Base-by-base conservation (phyloP, 257 asterid species). In the Dorcoceras hygrometricum region DNA sequence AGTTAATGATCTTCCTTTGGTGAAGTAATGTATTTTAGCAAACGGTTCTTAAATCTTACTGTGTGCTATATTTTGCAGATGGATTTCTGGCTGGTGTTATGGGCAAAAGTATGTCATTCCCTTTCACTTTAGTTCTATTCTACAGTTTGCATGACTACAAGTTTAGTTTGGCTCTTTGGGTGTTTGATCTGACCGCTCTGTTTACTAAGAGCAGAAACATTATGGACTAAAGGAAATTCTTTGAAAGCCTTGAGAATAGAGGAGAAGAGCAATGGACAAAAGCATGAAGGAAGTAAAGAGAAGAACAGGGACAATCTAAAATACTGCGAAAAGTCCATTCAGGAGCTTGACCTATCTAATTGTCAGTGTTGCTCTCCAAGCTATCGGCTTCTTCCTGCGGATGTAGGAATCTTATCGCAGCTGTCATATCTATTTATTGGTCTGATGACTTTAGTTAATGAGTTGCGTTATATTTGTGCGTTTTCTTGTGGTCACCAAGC, bases 311-410 rank as follows among this genome's bases (percentile, higher is more conserved):
- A 68, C 82, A 86, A 83, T 78, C 81, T 73, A 69, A 94, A 94
- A 71, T 90, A 90, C 76, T 89, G 86, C 86, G 96, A 91, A 74
- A 94, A 94, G 78, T 90, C 99, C 76, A 88, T 94, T 74, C 96
- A 94, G 70, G 99, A 94, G 81, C 96, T 94, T 63, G 99, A 94
- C 76, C 97, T 94, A 61, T 84, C 99, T 59, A 71, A 80, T 65
- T 87, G 98, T 74, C 71, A 83, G 64, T 79, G 89, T 23, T 90
- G 98, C 89, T 80, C 89, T 51, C 98, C 99, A 67, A 94, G 99
- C 71, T 94, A 94, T 69, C 88, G 98, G 67, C 95, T 89, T 81
- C 98, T 94, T 74, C 99, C 99, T n/a, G 96, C 90, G 23, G 99
- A 94, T 87, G 99, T 94, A 79, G 61, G 89, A 53, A 36, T 58